phyloP scores from a whole-genome alignment of 257 asterid species.

The Solanum etuberosum region DNA sequence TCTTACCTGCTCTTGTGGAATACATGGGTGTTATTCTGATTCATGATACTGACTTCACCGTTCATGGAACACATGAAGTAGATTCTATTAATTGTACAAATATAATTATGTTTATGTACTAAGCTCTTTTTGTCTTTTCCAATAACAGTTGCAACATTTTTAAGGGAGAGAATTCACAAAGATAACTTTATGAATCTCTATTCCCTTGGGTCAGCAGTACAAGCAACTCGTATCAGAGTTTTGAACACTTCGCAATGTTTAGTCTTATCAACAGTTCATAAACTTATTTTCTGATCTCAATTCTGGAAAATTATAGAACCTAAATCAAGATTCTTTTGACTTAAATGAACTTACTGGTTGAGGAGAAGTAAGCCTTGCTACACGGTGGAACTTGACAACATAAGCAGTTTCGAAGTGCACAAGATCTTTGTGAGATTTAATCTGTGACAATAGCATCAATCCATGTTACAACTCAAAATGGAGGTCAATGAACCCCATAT shows the following conservation, averaged over 20 bases:
- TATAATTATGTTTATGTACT: background rate
- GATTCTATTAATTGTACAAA: background rate
- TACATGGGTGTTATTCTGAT: background rate
- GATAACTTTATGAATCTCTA: background rate
- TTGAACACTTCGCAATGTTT: background rate
- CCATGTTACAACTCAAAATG: background rate
- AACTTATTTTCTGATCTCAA: background rate
- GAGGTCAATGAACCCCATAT: background rate
- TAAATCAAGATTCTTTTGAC: slow-evolving; percentile 6
- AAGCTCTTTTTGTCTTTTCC: background rate
- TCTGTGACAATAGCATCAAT: slow-evolving; percentile 34
- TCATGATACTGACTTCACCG: background rate
- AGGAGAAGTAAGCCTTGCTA: slow-evolving; percentile 76
- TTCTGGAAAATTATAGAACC: background rate
- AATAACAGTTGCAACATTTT: background rate
- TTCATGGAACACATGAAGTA: background rate
- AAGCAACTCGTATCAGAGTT: background rate
- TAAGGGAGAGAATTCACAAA: background rate
- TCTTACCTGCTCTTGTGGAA: background rate
- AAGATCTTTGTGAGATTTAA: slow-evolving; percentile 88
- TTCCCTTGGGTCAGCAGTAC: background rate
- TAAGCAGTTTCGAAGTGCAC: slow-evolving; percentile 95
- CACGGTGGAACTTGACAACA: slow-evolving; percentile 92
- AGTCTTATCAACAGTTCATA: background rate
- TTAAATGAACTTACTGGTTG: slow-evolving; percentile 63